Base-by-base conservation (phyloP, 2,329 filamentous ascomycete genomes). In the Rutstroemia sydowiana region DNA sequence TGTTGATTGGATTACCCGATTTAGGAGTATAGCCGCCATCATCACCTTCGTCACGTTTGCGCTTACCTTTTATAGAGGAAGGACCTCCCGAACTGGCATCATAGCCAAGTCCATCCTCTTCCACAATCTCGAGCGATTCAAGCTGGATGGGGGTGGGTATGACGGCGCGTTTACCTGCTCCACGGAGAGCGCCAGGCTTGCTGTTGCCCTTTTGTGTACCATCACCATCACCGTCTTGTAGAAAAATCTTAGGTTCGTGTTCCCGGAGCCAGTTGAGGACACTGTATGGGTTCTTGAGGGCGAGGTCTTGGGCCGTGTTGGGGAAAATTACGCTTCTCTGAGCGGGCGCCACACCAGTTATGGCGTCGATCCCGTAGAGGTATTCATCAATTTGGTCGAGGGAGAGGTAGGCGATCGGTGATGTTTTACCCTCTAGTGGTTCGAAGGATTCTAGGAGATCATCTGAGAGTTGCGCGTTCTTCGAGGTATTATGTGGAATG, bases 191-290 rank as follows among this genome's bases (percentile, higher is more conserved):
- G 14, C 65, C 65, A 8, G 65, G 64, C 39, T 65, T 67, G 28
- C 69, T 67, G 37, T 68, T 68, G 23, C 70, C 70, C 61, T 75
- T 75, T 53, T 73, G 66, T 1, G 26, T n/a, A 59, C 68, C 67
- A 21, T 26, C 23, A 26, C 63, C 62, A 58, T 65, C 64, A 20
- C 67, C 68, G 44, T 70, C 70, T 66, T 95, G 86, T 18, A 95
- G 72, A 71, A 95, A 91, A 45, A 90, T 84, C 67, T 92, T 84
- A 3, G 90, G 87, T 54, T 88, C 84, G 68, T 95, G 78, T 65
- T 88, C 84, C 57, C 88, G 81, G 11, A 98, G 79, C 93, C 93
- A 98, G 68, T 95, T 96, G 72, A 95, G 95, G 3, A 95, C 91
- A 54, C 88, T 95, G 39, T 89, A 87, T 0, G 91, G 90, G 66